Evolutionary conservation across 768 basidiomycete genomes (phyloP).

Genomic region (Podaxis sp.): DNA sequence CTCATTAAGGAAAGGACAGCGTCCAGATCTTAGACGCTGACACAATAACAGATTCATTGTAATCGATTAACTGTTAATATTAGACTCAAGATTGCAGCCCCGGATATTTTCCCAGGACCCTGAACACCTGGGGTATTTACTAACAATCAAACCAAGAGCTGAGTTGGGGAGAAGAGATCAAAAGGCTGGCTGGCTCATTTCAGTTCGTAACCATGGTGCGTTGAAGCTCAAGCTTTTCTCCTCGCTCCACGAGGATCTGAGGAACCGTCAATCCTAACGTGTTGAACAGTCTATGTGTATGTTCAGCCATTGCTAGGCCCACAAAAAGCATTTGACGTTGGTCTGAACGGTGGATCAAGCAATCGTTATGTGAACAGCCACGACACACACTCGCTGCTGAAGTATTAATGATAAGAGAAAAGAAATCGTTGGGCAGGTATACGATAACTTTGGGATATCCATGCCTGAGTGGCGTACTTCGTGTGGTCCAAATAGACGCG

Average conservation of each 20-base stretch:
- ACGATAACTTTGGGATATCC: too few relatives aligned
- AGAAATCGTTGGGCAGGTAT: too few relatives aligned
- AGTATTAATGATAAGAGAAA: too few relatives aligned
- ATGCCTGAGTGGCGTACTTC: too few relatives aligned
- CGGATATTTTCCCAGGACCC: neutral
- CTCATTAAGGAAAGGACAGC: too few relatives aligned
- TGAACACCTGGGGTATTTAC: neutral
- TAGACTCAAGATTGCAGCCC: neutral
- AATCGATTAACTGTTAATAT: neutral
- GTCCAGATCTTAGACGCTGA: neutral
- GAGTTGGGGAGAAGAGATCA: neutral
- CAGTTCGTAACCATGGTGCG: neutral
- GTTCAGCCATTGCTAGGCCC: neutral
- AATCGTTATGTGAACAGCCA: too few relatives aligned
- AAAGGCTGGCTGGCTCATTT: neutral
- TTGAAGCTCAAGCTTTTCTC: conserved; percentile 13
- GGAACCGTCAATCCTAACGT: conserved; percentile 2
- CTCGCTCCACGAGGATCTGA: conserved; percentile 16
- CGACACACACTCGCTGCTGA: too few relatives aligned
- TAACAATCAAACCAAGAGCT: neutral
- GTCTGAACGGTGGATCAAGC: neutral
- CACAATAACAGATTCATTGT: neutral
- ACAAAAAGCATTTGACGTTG: neutral
- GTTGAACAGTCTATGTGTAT: neutral
- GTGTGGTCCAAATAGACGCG: too few relatives aligned